Conservation (phyloP, 805 yeast genomes). For the Blastobotrys americana region DNA sequence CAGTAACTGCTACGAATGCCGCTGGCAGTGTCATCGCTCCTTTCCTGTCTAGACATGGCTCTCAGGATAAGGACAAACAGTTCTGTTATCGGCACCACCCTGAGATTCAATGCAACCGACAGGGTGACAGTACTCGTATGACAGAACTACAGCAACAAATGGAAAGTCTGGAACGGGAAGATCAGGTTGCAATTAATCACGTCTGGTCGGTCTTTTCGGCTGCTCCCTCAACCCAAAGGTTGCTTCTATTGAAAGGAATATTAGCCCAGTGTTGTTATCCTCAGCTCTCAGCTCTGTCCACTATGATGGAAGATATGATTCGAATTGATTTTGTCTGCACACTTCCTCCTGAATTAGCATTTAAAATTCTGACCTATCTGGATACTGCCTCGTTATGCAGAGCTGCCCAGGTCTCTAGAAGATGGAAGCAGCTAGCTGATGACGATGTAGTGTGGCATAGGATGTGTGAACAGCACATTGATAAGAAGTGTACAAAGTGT, state of each 20-base stretch:
- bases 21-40: constrained; percentile 3
- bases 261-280: constrained; percentile 92
- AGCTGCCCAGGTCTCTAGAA: constrained; percentile 85
- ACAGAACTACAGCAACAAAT: constrained; percentile 48
- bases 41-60: neutral
- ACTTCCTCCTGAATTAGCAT: constrained; percentile 76
- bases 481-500: constrained; percentile 93
- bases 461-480: constrained; percentile 97
- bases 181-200: constrained; percentile 69
- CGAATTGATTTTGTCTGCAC: constrained; percentile 83
- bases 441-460: constrained; percentile 98
- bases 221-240: constrained; percentile 62
- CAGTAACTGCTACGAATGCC: neutral
- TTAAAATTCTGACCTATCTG: constrained; percentile 77
- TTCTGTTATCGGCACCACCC: constrained; percentile 95
- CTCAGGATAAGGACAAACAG: constrained; percentile 20
- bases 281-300: constrained; percentile 76
- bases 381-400: constrained; percentile 91
- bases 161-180: constrained; percentile 45
- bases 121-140: constrained; percentile 58
- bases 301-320: constrained; percentile 69
- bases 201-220: constrained; percentile 80
- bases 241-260: constrained; percentile 73
- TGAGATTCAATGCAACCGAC: constrained; percentile 64
- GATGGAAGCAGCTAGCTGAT: constrained; percentile 86